phyloP scores from a whole-genome alignment of 2,329 filamentous ascomycete species.

The Coniochaeta sp. region DNA sequence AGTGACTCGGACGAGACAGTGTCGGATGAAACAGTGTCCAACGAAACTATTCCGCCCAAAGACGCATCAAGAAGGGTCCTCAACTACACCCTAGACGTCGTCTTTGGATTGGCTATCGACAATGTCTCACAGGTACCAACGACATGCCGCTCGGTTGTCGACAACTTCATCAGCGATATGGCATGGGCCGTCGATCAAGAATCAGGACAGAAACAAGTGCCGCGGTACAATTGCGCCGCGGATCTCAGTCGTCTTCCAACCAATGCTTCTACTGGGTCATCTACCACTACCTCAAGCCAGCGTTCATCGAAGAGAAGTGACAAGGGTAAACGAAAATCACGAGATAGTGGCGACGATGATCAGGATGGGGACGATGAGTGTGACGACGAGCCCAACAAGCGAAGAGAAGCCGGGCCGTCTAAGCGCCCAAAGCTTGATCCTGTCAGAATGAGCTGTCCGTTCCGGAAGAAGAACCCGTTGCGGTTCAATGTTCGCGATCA shows the following conservation, averaged over 20 bases:
- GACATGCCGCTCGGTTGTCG: conserved; percentile 2
- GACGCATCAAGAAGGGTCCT: conserved; percentile 5
- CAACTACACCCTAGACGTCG: conserved; percentile 5
- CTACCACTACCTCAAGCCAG: neutral
- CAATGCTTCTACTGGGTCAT: neutral
- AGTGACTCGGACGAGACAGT: neutral
- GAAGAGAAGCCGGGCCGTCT: conserved; percentile 2
- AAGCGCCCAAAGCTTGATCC: conserved; percentile 2
- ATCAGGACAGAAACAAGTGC: neutral
- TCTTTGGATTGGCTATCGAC: neutral
- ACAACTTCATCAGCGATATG: conserved; percentile 7
- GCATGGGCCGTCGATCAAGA: conserved; percentile 3
- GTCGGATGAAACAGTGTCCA: conserved; percentile 3
- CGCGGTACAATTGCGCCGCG: neutral
- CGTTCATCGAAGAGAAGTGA: conserved; percentile 1
- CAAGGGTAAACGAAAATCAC: conserved; percentile 4
- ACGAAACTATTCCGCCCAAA: neutral
- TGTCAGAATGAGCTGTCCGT: conserved; percentile 24
- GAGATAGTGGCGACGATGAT: neutral
- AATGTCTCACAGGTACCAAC: neutral
- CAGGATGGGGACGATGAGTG: conserved; percentile 2
- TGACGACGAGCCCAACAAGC: neutral
- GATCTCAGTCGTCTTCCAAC: neutral
- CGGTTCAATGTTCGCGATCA: conserved; percentile 38
- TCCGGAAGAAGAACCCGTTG: conserved; percentile 33